Evolutionary conservation across 2,329 filamentous ascomycete genomes (phyloP), one percentile per base, ranked within the genome.

Genomic region (Coniochaeta hoffmannii): DNA sequence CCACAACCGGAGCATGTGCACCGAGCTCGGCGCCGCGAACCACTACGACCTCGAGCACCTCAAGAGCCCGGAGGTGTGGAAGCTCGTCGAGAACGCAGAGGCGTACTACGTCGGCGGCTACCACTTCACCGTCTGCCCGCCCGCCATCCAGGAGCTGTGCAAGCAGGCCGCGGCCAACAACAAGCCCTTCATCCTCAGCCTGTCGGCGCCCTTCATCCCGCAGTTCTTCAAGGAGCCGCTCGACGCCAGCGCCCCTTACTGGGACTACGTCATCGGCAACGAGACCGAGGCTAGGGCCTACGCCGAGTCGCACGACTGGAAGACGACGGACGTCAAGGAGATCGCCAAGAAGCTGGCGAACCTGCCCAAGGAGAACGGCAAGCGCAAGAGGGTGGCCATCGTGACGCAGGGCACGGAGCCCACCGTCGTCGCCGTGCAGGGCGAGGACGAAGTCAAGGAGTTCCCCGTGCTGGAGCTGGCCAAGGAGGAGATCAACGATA

Each of bases 151-250:
- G 79, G 90, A 91, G 62, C 82, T 99, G 51, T 93, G 88, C 63
- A 87, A 96, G 73, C 89, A 97, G 76, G 93, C 94, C 57, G 92
- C 90, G 36, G 77, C 81, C 61, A 85, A 90, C 73, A 87, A 97
- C 82, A 99, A 99, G 85, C 79, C 80, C 59, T 96, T 97, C 73
- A 84, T 92, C 65, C 85, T 99, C 64, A 95, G 91, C 64, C 84
- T 99, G 59, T 94, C 90, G 53, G 94, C 94, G 8, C 94, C 94
- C 58, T 99, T 99, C 80, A 96, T 99, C 68, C 79, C 88, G 36
- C 88, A 96, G 70, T 96, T 97, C 82, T 99, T 97, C 87, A 97
- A 97, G 81, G 92, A 97, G 52, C 88, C 85, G 62, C 83, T 99
- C 50, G 90, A 96, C 73, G 86, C 85, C 65, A 87, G 89, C 55